Evolutionary conservation across 2,329 filamentous ascomycete species (phyloP).

Genomic region (Neonectria punicea): DNA sequence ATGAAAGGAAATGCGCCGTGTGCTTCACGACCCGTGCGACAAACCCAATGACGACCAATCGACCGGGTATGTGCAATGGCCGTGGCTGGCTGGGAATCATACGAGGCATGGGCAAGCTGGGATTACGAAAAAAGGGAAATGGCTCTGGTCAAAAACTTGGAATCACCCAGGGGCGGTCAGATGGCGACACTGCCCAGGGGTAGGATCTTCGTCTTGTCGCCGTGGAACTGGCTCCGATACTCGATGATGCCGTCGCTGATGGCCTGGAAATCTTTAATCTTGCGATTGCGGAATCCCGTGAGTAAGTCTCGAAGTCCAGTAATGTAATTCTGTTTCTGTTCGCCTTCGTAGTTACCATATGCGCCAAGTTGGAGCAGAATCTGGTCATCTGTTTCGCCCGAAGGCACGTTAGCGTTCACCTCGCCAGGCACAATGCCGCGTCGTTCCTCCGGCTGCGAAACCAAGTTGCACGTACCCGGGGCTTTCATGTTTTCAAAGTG

Average conservation of each 20-base stretch:
- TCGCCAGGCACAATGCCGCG: slow-evolving; percentile 40
- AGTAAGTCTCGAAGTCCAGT: slow-evolving; percentile 71
- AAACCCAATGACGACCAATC: slow-evolving; percentile 13
- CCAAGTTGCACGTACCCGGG: slow-evolving; percentile 49
- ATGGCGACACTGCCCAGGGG: slow-evolving; percentile 62
- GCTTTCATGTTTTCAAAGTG: slow-evolving; percentile 70
- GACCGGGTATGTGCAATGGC: slow-evolving; percentile 39
- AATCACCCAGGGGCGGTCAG: slow-evolving; percentile 32
- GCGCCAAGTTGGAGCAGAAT: slow-evolving; percentile 78
- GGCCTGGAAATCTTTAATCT: slow-evolving; percentile 72
- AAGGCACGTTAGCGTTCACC: slow-evolving; percentile 60
- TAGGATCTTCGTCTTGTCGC: slow-evolving; percentile 72
- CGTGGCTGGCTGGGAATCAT: slow-evolving; percentile 22
- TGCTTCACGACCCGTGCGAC: slow-evolving; percentile 19
- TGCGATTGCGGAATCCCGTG: slow-evolving; percentile 66
- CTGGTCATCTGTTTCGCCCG: slow-evolving; percentile 70
- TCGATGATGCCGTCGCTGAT: slow-evolving; percentile 75
- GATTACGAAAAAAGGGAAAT: slow-evolving; percentile 30
- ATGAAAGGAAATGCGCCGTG: slow-evolving; percentile 13
- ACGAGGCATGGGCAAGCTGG: slow-evolving; percentile 16
- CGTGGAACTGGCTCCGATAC: slow-evolving; percentile 72
- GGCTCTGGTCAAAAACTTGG: slow-evolving; percentile 7
- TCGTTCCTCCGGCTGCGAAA: slow-evolving; percentile 31
- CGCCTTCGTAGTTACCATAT: slow-evolving; percentile 70
- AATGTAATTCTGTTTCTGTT: slow-evolving; percentile 70